Base-by-base conservation (phyloP, 495 filamentous ascomycete genomes). In the Penicillium crystallinum region DNA sequence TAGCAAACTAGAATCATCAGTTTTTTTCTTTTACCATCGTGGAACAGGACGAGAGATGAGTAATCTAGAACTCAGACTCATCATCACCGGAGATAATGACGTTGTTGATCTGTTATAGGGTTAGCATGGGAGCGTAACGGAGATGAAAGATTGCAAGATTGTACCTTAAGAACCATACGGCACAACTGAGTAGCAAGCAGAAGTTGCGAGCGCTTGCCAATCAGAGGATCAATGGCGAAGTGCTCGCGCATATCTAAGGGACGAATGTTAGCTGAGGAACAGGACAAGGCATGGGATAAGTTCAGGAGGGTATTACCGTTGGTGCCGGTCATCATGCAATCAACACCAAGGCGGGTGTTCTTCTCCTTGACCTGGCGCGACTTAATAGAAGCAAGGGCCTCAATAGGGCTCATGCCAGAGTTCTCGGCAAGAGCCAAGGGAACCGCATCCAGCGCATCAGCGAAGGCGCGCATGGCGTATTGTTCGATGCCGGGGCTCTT, bases 351-450 rank as follows among this genome's bases (percentile, higher is more conserved):
- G 47, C 84, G 82, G 25, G 84, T 75, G 65, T 91, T 87, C 67
- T 88, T 86, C 71, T 91, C 86, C 74, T 90, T 95, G 59, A 92
- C 88, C 70, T 99, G 93, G 66, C 91, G 82, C 51, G 88, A 91
- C 80, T 97, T 99, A 77, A 99, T 84, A 57, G 87, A 84, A 35
- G 93, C 90, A 40, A 99, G 79, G 0, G 91, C 95, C 64, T 96
- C 91, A 62, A 99, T 97, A 15, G 95, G 90, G 71, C 89, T 95
- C 53, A 97, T 68, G 42, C 93, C 93, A 57, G 89, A 95, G 79
- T 99, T 99, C 78, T 97, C 91, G 29, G 93, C 89, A 52, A 99
- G 81, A 0, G 93, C 90, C 86, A 97, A 86, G n/a, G 93, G 93
- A 36, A 99, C 83, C 15, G 88, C 79, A 71, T 99, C 93, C 30